Conservation (phyloP, 495 filamentous ascomycete genomes). For the Xylaria bambusicola region DNA sequence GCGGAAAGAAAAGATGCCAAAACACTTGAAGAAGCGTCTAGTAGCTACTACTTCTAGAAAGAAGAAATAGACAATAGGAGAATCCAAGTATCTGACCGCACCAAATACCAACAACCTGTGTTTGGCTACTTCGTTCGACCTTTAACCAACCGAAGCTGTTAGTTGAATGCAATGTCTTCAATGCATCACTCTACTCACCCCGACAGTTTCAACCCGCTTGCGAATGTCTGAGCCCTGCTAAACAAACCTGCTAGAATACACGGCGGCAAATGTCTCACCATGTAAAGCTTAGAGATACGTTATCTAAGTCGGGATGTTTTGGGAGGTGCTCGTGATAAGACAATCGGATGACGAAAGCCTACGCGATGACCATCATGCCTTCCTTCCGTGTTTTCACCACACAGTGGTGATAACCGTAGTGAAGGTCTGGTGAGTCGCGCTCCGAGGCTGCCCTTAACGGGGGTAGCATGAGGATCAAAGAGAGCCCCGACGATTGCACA, state of each 20-base stretch:
- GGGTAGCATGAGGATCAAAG: constrained; percentile 50
- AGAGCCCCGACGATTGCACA: constrained; percentile 53
- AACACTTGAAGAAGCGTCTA: constrained; percentile 85
- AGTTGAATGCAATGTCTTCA: too few relatives aligned
- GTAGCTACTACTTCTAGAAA: constrained; percentile 47
- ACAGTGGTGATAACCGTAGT: constrained; percentile 36
- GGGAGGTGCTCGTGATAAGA: constrained; percentile 16
- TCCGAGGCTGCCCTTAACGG: constrained; percentile 27
- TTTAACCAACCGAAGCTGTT: too few relatives aligned
- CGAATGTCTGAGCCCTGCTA: too few relatives aligned
- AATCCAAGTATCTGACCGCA: neutral
- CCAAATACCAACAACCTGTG: neutral
- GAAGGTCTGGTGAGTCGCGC: constrained; percentile 25
- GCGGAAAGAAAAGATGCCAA: constrained; percentile 92
- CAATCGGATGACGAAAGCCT: constrained; percentile 34
- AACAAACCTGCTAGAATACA: too few relatives aligned
- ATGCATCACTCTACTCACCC: too few relatives aligned
- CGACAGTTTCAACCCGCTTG: too few relatives aligned
- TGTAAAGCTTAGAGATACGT: neutral
- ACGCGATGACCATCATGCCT: neutral
- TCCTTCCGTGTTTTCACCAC: constrained; percentile 31
- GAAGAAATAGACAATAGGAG: constrained; percentile 23
- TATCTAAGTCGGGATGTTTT: neutral
- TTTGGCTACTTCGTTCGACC: neutral
- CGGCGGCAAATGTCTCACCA: neutral